Conservation (phyloP, 1,139 yeast genomes). For the Pichiaceae sp. region DNA sequence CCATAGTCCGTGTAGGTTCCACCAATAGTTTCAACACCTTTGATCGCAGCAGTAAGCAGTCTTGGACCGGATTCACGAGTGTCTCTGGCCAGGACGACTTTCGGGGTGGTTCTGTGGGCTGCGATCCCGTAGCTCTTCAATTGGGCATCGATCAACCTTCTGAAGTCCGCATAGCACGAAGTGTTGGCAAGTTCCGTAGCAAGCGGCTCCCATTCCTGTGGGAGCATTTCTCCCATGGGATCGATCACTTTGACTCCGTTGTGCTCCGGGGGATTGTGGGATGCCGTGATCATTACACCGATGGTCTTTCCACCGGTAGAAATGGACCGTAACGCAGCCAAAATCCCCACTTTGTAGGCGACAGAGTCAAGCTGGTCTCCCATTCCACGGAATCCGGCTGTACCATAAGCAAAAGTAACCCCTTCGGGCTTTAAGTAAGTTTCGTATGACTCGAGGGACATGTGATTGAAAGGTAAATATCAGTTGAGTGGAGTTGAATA, state of each 20-base stretch:
- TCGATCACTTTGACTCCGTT: slow-evolving; percentile 96
- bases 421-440: slow-evolving; percentile 39
- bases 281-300: slow-evolving; percentile 94
- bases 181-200: slow-evolving; percentile 82
- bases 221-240: slow-evolving; percentile 91
- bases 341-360: slow-evolving; percentile 73
- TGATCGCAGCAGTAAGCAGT: slow-evolving; percentile 54
- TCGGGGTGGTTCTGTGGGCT: slow-evolving; percentile 26
- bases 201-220: slow-evolving; percentile 70
- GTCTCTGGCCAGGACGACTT: slow-evolving; percentile 42
- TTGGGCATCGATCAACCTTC: slow-evolving; percentile 20
- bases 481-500: not conserved
- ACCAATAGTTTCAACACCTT: slow-evolving; percentile 46
- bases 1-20: slow-evolving; percentile 46
- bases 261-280: slow-evolving; percentile 92
- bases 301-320: slow-evolving; percentile 59
- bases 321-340: slow-evolving; percentile 78
- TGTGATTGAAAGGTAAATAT: no score
- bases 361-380: slow-evolving; percentile 72
- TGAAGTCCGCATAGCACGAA: slow-evolving; percentile 27
- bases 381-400: slow-evolving; percentile 91
- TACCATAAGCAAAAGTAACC: slow-evolving; percentile 63
- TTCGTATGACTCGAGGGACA: slow-evolving; percentile 24
- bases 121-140: slow-evolving; percentile 21
- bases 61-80: slow-evolving; percentile 73